Evolutionary conservation across 257 asterid genomes (phyloP), one percentile per base, ranked within the genome.

Genomic region (Salvia miltiorrhiza): DNA sequence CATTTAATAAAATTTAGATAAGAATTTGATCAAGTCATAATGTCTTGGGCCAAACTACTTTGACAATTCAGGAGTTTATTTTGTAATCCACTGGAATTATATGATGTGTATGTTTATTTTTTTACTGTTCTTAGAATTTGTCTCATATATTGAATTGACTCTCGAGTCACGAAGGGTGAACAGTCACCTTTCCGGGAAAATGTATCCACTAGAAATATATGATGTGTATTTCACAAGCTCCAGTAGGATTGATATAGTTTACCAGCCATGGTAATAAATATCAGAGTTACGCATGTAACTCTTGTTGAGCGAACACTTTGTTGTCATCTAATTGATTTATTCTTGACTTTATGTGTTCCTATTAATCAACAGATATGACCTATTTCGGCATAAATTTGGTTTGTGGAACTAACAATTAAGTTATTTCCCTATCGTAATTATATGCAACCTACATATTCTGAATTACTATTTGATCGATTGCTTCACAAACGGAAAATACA

Each of bases 231-330:
- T 65, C 40, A 39, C 28, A 20, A 9, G 9, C 11, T 49, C 9
- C 3, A 20, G 13, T 33, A 7, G 50, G 59, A 53, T 52, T 52
- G 65, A 41, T 26, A 40, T 20, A 43, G 33, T 52, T 61, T 21
- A 71, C 65, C 54, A 40, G 40, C 35, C 32, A 40, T 24, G 49
- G 65, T 28, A 41, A 49, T 68, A 56, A 16, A 62, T 55, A 44
- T 37, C 24, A 7, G 41, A 41, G 56, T 19, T 58, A 44, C 62
- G 37, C 3, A 14, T 24, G 12, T 33, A 37, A 37, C 12, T 48
- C 40, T 13, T 19, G 71, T 63, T 24, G 9, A 62, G 47, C 35
- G 72, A 59, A 66, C 72, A 41, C 63, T 62, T 35, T 50, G 43
- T 57, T 44, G 63, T 68, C 65, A 61, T 40, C 65, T 40, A 28